Base-by-base conservation (phyloP, 2,329 filamentous ascomycete species). In the Curvularia spicifera region DNA sequence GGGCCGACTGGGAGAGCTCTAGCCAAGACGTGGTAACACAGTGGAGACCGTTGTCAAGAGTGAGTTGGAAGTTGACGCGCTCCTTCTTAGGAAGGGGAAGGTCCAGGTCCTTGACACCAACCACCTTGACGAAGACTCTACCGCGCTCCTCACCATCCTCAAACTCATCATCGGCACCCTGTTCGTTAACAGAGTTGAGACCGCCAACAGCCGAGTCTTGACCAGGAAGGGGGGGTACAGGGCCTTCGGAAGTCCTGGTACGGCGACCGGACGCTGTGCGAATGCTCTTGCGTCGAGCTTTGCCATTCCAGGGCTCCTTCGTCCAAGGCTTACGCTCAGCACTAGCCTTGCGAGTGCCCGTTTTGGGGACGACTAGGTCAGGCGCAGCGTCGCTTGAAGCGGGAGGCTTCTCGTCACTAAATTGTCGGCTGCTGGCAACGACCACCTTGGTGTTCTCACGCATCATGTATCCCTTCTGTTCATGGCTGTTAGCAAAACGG, bases 391-490 rank as follows among this genome's bases (percentile, higher is more conserved):
- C 29, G 67, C 66, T 81, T 77, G 64, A 78, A 64, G 78, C 88
- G 72, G 75, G 89, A 5, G 71, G 71, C 65, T 90, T 89, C 76
- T 92, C 89, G 56, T 80, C 75, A 57, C 83, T 83, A 65, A 83
- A 81, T 48, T 82, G 78, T 45, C 85, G 83, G 72, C 84, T 88
- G 74, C 89, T 96, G n/a, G 95, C 95, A 49, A 96, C 88, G 50
- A 99, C 92, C 53, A 99, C 86, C 78, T 98, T 98, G 3, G 94
- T 98, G 79, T 98, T 99, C 71, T 99, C 94, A 71, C 95, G 89
- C 94, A 98, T 99, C 45, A 98, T 84, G 74, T 99, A 99, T 56
- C 95, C 95, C 82, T 96, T 93, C 93, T 42, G 39, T 42, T 5
- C 9, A 22, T 97, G 12, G 4, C 5, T 24, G 39, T 42, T 42